Conservation (phyloP, 306 rosid species). For the Myrica gale region DNA sequence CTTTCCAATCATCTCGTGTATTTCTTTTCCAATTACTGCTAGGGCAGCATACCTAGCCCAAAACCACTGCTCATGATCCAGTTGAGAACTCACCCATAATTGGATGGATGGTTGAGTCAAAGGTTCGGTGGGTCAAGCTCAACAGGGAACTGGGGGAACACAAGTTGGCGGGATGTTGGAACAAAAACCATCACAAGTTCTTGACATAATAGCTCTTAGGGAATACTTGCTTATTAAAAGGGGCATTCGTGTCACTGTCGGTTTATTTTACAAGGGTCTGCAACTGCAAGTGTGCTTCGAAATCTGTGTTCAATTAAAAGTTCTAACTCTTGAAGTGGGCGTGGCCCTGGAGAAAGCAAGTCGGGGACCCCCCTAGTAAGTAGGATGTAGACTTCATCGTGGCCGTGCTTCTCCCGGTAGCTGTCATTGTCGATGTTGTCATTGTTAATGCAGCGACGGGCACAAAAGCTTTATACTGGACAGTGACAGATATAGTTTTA, state of each 20-base stretch:
- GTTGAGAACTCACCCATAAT: too few relatives aligned
- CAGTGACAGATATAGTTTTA: neutral
- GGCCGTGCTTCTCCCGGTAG: neutral
- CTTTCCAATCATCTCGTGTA: too few relatives aligned
- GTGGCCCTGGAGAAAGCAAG: neutral
- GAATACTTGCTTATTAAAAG: neutral
- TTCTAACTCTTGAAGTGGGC: neutral
- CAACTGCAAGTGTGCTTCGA: neutral
- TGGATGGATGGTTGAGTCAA: too few relatives aligned
- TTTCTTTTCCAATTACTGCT: too few relatives aligned
- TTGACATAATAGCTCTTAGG: neutral
- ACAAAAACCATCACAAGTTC: too few relatives aligned
- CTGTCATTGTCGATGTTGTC: neutral
- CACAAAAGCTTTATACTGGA: neutral
- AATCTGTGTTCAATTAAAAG: neutral
- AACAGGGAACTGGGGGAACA: neutral
- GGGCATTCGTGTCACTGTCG: neutral
- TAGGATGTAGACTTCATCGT: neutral
- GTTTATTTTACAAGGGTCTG: neutral
- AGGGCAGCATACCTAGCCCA: too few relatives aligned
- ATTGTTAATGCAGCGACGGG: neutral
- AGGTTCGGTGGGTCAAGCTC: neutral
- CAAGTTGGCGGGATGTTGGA: neutral
- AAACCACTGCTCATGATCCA: too few relatives aligned
- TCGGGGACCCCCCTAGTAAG: neutral